Evolutionary conservation across 805 yeast species (phyloP).

Genomic region (Teunomyces gatunensis): DNA sequence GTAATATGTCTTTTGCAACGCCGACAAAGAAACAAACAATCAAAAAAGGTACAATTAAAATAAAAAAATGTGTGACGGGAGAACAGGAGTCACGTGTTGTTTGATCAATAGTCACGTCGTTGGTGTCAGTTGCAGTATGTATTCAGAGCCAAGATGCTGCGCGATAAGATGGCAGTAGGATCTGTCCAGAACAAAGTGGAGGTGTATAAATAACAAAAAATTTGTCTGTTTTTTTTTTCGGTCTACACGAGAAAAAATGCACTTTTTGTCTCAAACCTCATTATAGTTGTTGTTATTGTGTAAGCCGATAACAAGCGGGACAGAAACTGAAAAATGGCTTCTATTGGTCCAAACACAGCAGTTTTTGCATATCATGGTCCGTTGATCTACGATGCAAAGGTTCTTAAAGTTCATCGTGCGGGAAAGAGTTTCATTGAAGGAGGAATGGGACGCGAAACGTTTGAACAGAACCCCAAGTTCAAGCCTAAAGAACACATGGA

Average conservation of each 20-base stretch:
- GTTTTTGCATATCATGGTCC: conserved; percentile 88
- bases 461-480: conserved; percentile 26
- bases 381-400: conserved; percentile 82
- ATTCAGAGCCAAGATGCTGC: background rate
- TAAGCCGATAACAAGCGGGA: background rate
- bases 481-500: conserved; percentile 27
- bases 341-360: conserved; percentile 2
- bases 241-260: background rate
- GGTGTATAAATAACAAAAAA: background rate
- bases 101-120: too few relatives aligned
- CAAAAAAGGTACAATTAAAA: too few relatives aligned
- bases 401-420: conserved; percentile 61
- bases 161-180: background rate
- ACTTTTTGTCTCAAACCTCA: too few relatives aligned
- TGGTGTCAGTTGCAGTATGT: too few relatives aligned
- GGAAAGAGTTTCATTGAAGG: conserved; percentile 39
- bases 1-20: background rate
- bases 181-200: background rate
- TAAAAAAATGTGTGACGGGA: too few relatives aligned
- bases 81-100: too few relatives aligned
- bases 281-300: background rate
- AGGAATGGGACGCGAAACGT: conserved; percentile 40
- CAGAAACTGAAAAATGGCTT: background rate
- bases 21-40: background rate
- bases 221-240: background rate